Percentiles rank a stretch among this genome's conserved stretches.
Evolutionary conservation across 2,329 filamentous ascomycete species (phyloP).

Genomic region (Aspergillus awamori): DNA sequence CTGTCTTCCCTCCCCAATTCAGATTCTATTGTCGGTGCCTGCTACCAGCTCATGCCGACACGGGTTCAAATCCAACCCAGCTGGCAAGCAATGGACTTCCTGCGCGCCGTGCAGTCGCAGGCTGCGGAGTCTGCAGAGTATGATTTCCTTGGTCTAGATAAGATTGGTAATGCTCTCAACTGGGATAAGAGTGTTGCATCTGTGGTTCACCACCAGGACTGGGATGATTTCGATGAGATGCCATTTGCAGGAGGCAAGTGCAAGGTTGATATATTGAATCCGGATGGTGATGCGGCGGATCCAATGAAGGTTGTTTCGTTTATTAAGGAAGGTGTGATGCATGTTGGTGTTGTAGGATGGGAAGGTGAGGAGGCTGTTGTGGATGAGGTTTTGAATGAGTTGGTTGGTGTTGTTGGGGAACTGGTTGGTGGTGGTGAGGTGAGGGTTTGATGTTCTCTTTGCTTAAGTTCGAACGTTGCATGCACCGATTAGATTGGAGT

Average conservation of each 20-base stretch:
- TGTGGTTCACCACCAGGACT: conserved; percentile 61
- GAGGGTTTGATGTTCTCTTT: not conserved
- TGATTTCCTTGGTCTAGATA: conserved; percentile 56
- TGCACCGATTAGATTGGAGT: too few relatives aligned
- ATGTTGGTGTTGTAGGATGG: conserved; percentile 59
- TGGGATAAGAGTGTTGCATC: conserved; percentile 52
- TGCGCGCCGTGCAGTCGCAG: conserved; percentile 56
- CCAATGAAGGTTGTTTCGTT: conserved; percentile 45
- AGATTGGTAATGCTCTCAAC: conserved; percentile 45
- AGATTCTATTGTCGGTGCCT: conserved; percentile 62
- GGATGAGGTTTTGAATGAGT: conserved; percentile 53
- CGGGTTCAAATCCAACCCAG: conserved; percentile 55
- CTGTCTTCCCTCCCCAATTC: conserved; percentile 56
- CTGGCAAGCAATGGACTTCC: conserved; percentile 55
- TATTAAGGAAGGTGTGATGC: conserved; percentile 61
- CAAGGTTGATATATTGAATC: conserved; percentile 62
- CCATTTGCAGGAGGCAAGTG: conserved; percentile 37
- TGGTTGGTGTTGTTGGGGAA: conserved; percentile 47
- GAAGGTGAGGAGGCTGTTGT: conserved; percentile 55
- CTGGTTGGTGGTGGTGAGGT: conserved; percentile 31
- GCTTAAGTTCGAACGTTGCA: too few relatives aligned
- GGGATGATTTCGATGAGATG: conserved; percentile 62
- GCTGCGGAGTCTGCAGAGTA: conserved; percentile 55
- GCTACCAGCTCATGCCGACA: conserved; percentile 58
- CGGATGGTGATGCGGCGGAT: conserved; percentile 53